Conservation (phyloP, 2,329 filamentous ascomycete genomes). For the Gaeumannomyces tritici region DNA sequence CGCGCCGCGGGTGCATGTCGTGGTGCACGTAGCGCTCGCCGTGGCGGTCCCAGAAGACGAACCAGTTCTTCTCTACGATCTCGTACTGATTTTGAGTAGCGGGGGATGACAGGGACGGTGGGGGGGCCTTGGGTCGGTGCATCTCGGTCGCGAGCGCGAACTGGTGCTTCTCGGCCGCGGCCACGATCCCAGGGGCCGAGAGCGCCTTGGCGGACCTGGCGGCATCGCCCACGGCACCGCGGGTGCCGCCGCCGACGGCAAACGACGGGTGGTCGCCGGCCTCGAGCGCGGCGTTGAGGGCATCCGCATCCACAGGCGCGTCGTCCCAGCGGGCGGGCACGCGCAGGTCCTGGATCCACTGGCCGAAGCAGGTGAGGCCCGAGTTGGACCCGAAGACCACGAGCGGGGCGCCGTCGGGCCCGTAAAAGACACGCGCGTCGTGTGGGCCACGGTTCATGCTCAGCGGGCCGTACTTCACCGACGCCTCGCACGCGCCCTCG, state of each 20-base stretch:
- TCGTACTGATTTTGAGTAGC: slow-evolving; percentile 20
- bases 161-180: slow-evolving; percentile 26
- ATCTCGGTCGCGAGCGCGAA: slow-evolving; percentile 40
- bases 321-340: slow-evolving; percentile 33
- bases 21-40: slow-evolving; percentile 41
- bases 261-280: neutral
- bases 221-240: no score
- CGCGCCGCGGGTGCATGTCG: slow-evolving; percentile 38
- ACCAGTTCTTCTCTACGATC: slow-evolving; percentile 51
- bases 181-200: slow-evolving; percentile 19
- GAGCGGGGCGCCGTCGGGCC: slow-evolving; percentile 34
- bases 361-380: slow-evolving; percentile 42
- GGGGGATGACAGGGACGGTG: neutral
- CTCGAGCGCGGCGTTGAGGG: neutral
- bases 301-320: slow-evolving; percentile 11
- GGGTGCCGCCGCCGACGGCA: neutral
- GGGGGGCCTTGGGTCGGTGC: slow-evolving; percentile 27
- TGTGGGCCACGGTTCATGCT: slow-evolving; percentile 40
- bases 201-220: neutral
- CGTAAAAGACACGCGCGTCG: slow-evolving; percentile 48
- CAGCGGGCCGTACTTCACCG: slow-evolving; percentile 14
- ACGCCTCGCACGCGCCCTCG: slow-evolving; percentile 30
- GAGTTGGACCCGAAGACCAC: slow-evolving; percentile 48
- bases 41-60: slow-evolving; percentile 46
- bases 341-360: slow-evolving; percentile 45